Evolutionary conservation across 345 rosid species (phyloP).

Genomic region (Heritiera littoralis): DNA sequence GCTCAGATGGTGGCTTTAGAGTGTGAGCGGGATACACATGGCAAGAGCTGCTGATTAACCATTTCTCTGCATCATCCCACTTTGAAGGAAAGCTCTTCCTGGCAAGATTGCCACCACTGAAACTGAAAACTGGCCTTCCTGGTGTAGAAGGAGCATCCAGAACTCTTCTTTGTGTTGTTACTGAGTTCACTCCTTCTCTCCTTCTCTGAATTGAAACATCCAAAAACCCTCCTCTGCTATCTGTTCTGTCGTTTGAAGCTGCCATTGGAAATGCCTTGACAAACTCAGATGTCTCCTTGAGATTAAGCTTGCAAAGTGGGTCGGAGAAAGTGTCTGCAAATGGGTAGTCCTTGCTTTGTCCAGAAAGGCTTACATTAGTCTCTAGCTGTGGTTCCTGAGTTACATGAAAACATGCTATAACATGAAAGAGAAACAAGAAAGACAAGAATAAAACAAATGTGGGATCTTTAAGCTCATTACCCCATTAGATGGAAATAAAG

Average conservation of each 20-base stretch:
- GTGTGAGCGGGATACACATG: slow-evolving; percentile 70
- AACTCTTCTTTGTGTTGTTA: slow-evolving; percentile 40
- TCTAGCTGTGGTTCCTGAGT: slow-evolving; percentile 42
- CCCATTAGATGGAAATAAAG: slow-evolving; percentile 37
- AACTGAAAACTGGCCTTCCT: slow-evolving; percentile 78
- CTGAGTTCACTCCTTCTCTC: slow-evolving; percentile 57
- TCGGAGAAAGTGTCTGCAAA: slow-evolving; percentile 54
- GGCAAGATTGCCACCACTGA: slow-evolving; percentile 51
- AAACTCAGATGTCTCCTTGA: slow-evolving; percentile 75
- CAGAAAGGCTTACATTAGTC: slow-evolving; percentile 33
- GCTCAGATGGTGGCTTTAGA: slow-evolving; percentile 38
- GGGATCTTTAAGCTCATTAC: slow-evolving; percentile 30
- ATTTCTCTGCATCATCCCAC: slow-evolving; percentile 96
- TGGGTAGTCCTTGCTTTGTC: slow-evolving; percentile 48
- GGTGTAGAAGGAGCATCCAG: slow-evolving; percentile 75
- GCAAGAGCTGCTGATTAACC: slow-evolving; percentile 64
- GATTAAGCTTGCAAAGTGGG: slow-evolving; percentile 72
- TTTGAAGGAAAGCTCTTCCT: slow-evolving; percentile 84
- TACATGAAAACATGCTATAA: slow-evolving; percentile 18
- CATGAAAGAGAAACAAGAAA: background rate
- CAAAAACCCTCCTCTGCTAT: slow-evolving; percentile 40
- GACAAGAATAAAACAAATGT: background rate
- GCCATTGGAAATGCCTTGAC: slow-evolving; percentile 59
- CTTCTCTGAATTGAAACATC: slow-evolving; percentile 52
- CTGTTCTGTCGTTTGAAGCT: slow-evolving; percentile 31